phyloP scores from a whole-genome alignment of 345 rosid genomes.

The Rubroshorea leprosula region DNA sequence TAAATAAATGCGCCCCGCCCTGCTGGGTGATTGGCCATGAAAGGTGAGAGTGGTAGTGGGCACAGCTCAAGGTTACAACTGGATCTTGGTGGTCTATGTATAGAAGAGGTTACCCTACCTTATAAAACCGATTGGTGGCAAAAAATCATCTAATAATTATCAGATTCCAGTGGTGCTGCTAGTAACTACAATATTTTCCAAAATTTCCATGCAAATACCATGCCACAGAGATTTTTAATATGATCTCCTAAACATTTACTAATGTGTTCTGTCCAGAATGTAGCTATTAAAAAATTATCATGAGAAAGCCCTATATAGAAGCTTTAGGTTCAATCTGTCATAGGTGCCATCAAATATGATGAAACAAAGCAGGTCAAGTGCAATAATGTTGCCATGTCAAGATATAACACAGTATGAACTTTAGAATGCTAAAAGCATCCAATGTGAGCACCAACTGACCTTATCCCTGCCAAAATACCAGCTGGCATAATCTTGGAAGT shows the following conservation, averaged over 20 bases:
- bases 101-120: no score
- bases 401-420: no score
- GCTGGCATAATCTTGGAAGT: slow-evolving; percentile 96
- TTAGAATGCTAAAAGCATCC: neutral
- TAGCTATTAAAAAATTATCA: no score
- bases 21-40: neutral
- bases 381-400: no score
- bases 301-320: neutral
- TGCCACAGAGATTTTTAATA: neutral
- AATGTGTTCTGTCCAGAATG: no score
- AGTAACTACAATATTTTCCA: no score
- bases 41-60: neutral
- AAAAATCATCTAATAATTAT: neutral
- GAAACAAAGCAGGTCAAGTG: neutral
- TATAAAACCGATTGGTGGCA: neutral
- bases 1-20: no score
- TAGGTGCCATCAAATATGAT: neutral
- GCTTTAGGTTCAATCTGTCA: neutral
- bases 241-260: neutral
- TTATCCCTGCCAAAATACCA: slow-evolving; percentile 78
- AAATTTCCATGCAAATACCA: no score
- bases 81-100: no score
- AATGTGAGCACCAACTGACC: slow-evolving; percentile 30
- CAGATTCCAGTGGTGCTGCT: neutral
- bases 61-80: neutral